phyloP scores from a whole-genome alignment of 2,329 filamentous ascomycete genomes.

The Scolecobasidium constrictum region DNA sequence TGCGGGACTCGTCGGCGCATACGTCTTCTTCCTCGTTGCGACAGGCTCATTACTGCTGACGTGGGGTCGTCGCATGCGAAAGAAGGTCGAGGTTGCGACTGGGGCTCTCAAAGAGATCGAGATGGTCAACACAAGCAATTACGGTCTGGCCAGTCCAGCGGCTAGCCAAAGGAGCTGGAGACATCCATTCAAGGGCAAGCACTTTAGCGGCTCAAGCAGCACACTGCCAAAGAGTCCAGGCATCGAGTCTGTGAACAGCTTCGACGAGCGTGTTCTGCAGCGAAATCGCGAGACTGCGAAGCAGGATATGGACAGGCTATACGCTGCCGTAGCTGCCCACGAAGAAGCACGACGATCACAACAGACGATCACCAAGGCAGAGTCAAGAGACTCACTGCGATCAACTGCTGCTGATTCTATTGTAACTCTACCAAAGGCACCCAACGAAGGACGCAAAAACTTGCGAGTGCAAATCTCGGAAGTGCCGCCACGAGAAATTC shows the following conservation, averaged over 20 bases:
- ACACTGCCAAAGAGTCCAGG: slow-evolving; percentile 32
- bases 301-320: slow-evolving; percentile 79
- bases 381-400: background rate
- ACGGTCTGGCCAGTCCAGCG: slow-evolving; percentile 23
- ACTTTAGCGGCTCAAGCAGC: slow-evolving; percentile 8
- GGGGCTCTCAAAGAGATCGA: slow-evolving; percentile 42
- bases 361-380: background rate
- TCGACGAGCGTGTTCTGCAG: slow-evolving; percentile 68
- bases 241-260: slow-evolving; percentile 52
- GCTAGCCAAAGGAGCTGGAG: slow-evolving; percentile 22
- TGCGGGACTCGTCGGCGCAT: slow-evolving; percentile 72
- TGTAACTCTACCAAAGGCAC: slow-evolving; percentile 7
- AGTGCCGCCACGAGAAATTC: background rate
- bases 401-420: background rate
- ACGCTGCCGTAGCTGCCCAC: slow-evolving; percentile 84
- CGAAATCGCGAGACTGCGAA: slow-evolving; percentile 57
- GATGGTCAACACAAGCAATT: slow-evolving; percentile 33
- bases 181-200: slow-evolving; percentile 20
- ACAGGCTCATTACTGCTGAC: slow-evolving; percentile 51
- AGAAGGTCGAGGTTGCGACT: slow-evolving; percentile 39
- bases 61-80: slow-evolving; percentile 31
- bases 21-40: slow-evolving; percentile 65
- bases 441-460: slow-evolving; percentile 12
- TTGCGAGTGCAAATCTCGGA: slow-evolving; percentile 17
- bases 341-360: slow-evolving; percentile 41